Conservation (phyloP, 306 rosid species). For the Sicyos edulis region DNA sequence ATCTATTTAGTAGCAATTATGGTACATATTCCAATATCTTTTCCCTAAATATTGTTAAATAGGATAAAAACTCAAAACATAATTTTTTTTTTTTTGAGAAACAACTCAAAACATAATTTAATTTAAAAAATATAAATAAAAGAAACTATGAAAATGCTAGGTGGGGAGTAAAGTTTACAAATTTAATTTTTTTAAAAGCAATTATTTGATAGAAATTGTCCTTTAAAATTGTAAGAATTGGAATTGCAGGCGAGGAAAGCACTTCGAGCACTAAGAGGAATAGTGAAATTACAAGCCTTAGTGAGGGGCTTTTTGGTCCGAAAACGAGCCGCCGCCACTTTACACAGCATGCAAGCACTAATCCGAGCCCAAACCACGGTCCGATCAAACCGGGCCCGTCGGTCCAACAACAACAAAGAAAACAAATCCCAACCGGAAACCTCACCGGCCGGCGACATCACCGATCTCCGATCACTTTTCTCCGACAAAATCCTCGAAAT, state of each 20-base stretch:
- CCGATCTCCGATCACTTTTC: neutral
- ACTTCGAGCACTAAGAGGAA: slow-evolving; percentile 72
- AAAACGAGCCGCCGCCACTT: slow-evolving; percentile 83
- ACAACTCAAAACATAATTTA: too few relatives aligned
- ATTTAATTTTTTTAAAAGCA: too few relatives aligned
- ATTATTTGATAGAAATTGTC: too few relatives aligned
- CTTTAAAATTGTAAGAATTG: slow-evolving; percentile 2
- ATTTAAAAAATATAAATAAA: too few relatives aligned
- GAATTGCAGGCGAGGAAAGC: slow-evolving; percentile 81
- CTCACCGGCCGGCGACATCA: slow-evolving; percentile 32
- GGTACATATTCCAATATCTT: too few relatives aligned
- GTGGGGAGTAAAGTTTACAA: too few relatives aligned
- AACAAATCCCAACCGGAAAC: slow-evolving; percentile 40
- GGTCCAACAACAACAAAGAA: slow-evolving; percentile 65
- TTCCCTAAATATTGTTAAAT: too few relatives aligned
- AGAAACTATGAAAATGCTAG: too few relatives aligned
- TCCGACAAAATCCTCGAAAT: slow-evolving; percentile 72
- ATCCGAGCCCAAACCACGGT: slow-evolving; percentile 70
- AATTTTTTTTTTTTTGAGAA: too few relatives aligned
- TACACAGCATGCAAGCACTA: slow-evolving; percentile 88
- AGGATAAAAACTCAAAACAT: too few relatives aligned
- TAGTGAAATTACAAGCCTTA: slow-evolving; percentile 88
- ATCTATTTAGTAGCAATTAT: too few relatives aligned
- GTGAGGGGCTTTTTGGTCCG: slow-evolving; percentile 84
- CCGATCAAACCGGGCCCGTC: slow-evolving; percentile 77